Conservation (phyloP, 805 yeast genomes). For the Candida arabinofermentans region DNA sequence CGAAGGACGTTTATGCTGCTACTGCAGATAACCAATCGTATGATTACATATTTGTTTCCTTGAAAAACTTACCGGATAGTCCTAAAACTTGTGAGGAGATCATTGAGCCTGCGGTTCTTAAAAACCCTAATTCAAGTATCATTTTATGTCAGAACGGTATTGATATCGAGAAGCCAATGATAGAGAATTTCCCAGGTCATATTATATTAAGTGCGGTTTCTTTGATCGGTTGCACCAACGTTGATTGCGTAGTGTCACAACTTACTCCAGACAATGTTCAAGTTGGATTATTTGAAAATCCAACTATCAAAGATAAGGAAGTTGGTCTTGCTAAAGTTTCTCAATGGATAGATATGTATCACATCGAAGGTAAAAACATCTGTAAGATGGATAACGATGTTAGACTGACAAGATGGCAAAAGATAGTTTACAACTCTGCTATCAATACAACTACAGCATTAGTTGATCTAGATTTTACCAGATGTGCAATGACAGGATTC, state of each 20-base stretch:
- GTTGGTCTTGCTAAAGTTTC: constrained; percentile 21
- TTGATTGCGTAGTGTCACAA: constrained; percentile 26
- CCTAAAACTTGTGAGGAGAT: constrained; percentile 39
- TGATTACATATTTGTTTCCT: constrained; percentile 55
- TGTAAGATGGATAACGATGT: constrained; percentile 29
- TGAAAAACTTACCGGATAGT: constrained; percentile 60
- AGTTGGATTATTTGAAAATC: constrained; percentile 32
- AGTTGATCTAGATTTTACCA: constrained; percentile 33
- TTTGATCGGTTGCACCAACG: constrained; percentile 29
- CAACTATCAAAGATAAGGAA: constrained; percentile 18
- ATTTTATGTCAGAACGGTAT: constrained; percentile 38
- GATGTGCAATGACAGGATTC: constrained; percentile 25
- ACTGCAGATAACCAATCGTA: constrained; percentile 32
- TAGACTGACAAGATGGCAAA: constrained; percentile 38
- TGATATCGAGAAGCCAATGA: constrained; percentile 35
- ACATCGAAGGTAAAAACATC: constrained; percentile 20
- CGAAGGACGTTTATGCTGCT: constrained; percentile 41
- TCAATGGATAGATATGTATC: constrained; percentile 27
- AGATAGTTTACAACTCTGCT: constrained; percentile 41
- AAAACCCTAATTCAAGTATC: constrained; percentile 24
- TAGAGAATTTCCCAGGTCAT: constrained; percentile 30
- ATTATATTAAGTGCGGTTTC: constrained; percentile 36
- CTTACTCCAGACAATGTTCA: constrained; percentile 30
- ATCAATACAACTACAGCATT: constrained; percentile 39
- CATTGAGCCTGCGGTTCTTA: constrained; percentile 33